Evolutionary conservation across 2,329 filamentous ascomycete genomes (phyloP), one percentile per base, ranked within the genome.

Genomic region (Lasiodiplodia hormozganensis): DNA sequence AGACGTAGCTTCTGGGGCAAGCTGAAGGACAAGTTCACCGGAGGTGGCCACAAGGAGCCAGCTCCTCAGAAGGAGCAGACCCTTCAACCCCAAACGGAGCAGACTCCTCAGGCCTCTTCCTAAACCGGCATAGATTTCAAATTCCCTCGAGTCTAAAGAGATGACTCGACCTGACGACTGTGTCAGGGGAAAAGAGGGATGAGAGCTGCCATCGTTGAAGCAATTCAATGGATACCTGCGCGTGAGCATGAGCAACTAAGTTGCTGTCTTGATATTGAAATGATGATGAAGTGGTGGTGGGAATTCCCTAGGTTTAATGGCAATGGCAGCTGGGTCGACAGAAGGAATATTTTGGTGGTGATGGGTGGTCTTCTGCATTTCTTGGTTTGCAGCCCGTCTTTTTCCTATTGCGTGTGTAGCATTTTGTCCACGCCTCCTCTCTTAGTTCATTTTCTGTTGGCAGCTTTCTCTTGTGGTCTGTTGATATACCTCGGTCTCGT

Each of bases 1-100:
- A 83, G 82, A 74, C 79, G 79, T 60, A 81, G 79, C 66, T 78
- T 85, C 74, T 84, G 85, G 69, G 80, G 80, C 71, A 83, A 81
- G 76, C 71, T 85, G 70, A 84, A 84, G 80, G 82, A 84, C 68
- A 84, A 83, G 79, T 75, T 85, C 64, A 72, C 72, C 25, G 49
- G 57, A 6, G 31, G 47, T 18, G 60, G 47, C 23, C 56, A 68
- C 60, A 68, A 68, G 67, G 58, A 54, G 36, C 52, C 6, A 10
- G 8, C 31, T 34, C 8, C 31, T 34, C 31, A 34, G 31, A 34
- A 57, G 18, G 31, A 57, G 54, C 54, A 12, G 52, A 8, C 28
- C 16, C 4, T 31, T 12, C 36, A 34, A 11, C 36, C 16, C 23
- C 16, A 53, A 31, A 53, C 7, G 31, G 12, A 23, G 56, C 18